Evolutionary conservation across 148 eudicot species (phyloP), one percentile per base, ranked within the genome.

Genomic region (Dianthus caryophyllus): DNA sequence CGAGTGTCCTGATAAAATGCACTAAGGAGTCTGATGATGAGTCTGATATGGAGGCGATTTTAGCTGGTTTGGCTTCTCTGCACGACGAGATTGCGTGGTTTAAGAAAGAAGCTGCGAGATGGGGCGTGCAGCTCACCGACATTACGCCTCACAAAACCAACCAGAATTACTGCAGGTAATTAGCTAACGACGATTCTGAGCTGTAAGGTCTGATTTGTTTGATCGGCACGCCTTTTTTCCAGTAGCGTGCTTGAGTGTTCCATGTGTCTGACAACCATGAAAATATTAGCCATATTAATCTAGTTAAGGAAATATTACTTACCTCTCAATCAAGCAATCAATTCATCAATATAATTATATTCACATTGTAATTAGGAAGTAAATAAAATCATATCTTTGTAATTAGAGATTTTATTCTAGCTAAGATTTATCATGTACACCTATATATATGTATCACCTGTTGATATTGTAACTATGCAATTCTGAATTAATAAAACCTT

Each of bases 11-110:
- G 84, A 12, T 85, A 64, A 93, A 89, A 79, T 86, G 91, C 71
- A 80, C 81, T 55, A 84, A 85, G 69, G 89, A 85, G 70, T 84
- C 86, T 2, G 86, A 77, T 67, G 84, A 87, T 71, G 68, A 64
- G 65, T 68, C 80, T 15, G 91, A 93, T 80, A 71, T 84, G 79
- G 98, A 89, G 30, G 66, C 80, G 26, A 79, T 89, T 66, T 73
- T 93, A 71, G 87, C 94, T 46, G 96, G 98, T 26, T 24, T 87
- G 76, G 98, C 89, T 77, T 75, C 96, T 74, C 74, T 93, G 66
- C 83, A 85, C 63, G 96, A 89, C 43, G 96, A 93, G 77, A 71
- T 93, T 55, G 76, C 73, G 16, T 93, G 98, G 98, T 93, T 93
- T 75, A 93, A 89, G 79, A 77, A 80, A 73, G 95, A 89, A 78